phyloP scores from a whole-genome alignment of 441 rosid species.

The Macaranga tanarius region DNA sequence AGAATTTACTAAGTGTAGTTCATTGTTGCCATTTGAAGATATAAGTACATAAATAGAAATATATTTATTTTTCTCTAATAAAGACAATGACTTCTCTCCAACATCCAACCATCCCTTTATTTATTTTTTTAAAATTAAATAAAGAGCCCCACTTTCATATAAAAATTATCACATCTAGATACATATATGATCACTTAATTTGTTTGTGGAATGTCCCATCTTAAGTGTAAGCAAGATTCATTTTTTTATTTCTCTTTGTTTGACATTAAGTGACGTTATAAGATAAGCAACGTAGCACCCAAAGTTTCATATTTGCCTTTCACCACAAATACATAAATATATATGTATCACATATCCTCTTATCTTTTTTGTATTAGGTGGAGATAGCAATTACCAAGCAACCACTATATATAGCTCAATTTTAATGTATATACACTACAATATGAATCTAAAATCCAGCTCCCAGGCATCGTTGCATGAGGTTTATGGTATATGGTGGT shows the following conservation, averaged over 20 bases:
- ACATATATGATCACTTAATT: not conserved
- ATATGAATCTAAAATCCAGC: too few species aligned
- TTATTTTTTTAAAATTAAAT: not conserved
- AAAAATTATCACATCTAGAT: not conserved
- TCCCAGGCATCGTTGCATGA: too few species aligned
- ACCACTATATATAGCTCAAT: too few species aligned
- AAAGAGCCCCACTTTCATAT: not conserved
- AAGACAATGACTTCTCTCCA: constrained; percentile 18
- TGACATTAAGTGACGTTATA: not conserved
- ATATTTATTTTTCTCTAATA: constrained; percentile 8
- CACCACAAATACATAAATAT: not conserved
- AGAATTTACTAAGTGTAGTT: not conserved
- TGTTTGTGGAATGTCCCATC: constrained; percentile 4
- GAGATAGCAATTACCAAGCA: not conserved
- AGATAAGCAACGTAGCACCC: not conserved
- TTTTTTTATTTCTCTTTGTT: not conserved
- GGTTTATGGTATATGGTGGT: too few species aligned
- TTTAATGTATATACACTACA: too few species aligned
- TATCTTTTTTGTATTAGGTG: not conserved
- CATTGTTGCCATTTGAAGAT: constrained; percentile 12
- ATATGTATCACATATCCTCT: not conserved
- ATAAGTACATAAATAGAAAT: constrained; percentile 1
- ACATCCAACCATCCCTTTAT: not conserved
- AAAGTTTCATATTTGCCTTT: not conserved
- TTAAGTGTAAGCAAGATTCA: constrained; percentile 6